These are phyloP conservation scores for Grigorovia transvaalensis DNA, from an alignment of 805 yeast genomes.

Conservation along the genomic window DNA sequence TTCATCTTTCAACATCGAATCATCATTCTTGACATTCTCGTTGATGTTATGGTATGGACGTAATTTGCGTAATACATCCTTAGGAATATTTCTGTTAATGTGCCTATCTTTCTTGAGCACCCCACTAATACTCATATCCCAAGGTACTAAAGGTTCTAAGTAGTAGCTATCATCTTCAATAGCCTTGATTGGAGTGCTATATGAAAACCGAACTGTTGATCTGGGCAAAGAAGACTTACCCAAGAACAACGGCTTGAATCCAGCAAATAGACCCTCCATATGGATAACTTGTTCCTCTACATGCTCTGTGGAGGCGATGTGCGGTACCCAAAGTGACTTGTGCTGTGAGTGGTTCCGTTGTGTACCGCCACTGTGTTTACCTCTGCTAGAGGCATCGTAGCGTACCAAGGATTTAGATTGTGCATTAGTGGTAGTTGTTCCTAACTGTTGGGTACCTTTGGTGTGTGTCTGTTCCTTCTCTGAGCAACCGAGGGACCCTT, in stretches of 20 bases:
- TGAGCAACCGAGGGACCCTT: no score
- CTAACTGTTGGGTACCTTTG: no score
- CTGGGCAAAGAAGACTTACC: slow-evolving; percentile 25
- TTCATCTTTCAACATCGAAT: slow-evolving; percentile 49
- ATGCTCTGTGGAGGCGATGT: slow-evolving; percentile 23
- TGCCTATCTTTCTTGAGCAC: slow-evolving; percentile 24
- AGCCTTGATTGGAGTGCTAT: no score
- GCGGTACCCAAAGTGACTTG: slow-evolving; percentile 17
- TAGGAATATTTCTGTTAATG: slow-evolving; percentile 30
- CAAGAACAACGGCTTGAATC: slow-evolving; percentile 36
- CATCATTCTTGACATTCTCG: neutral
- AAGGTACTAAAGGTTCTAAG: slow-evolving; percentile 27
- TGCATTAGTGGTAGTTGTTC: no score
- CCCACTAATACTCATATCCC: slow-evolving; percentile 33
- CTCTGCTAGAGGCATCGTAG: no score
- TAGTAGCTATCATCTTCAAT: slow-evolving; percentile 4
- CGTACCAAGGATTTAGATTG: no score
- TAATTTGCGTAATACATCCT: slow-evolving; percentile 27
- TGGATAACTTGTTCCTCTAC: slow-evolving; percentile 21
- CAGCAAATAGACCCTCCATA: slow-evolving; percentile 35
- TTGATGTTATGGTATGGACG: slow-evolving; percentile 39
- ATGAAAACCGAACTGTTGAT: neutral
- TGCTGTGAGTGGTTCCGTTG: neutral
- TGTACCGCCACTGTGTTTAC: neutral
- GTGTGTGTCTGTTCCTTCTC: no score